Evolutionary conservation across 1,284 basidiomycete species (phyloP).

Genomic region (Cryptococcus sp.): DNA sequence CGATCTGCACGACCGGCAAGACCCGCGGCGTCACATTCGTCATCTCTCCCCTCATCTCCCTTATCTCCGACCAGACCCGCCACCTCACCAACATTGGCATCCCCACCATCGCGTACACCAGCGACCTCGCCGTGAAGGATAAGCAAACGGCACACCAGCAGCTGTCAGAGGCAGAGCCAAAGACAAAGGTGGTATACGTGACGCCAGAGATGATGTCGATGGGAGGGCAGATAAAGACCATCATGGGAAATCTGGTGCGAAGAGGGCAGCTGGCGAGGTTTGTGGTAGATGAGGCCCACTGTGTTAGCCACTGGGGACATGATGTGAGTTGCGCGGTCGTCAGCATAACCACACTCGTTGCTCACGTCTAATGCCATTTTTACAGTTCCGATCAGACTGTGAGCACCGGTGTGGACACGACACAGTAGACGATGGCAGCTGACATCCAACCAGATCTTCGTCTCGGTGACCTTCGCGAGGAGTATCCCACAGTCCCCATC

Average conservation of each 20-base stretch:
- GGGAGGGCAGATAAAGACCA: constrained; percentile 58
- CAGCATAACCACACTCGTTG: not conserved
- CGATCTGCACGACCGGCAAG: constrained; percentile 68
- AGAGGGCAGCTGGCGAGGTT: constrained; percentile 72
- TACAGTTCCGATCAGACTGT: constrained; percentile 49
- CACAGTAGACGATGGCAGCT: constrained; percentile 2
- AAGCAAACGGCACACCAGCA: constrained; percentile 52
- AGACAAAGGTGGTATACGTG: constrained; percentile 72
- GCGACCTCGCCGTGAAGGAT: constrained; percentile 55
- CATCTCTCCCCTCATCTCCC: constrained; percentile 80
- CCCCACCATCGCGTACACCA: constrained; percentile 68
- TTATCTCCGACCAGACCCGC: constrained; percentile 87
- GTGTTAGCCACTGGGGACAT: constrained; percentile 61
- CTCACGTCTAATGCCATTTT: not conserved
- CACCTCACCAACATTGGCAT: constrained; percentile 65
- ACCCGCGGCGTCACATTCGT: constrained; percentile 85
- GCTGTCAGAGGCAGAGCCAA: constrained; percentile 50
- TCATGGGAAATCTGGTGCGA: constrained; percentile 61
- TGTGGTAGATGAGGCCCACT: constrained; percentile 95
- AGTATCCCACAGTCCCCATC: constrained; percentile 77
- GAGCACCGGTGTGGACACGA: constrained; percentile 4
- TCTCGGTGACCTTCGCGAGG: constrained; percentile 65
- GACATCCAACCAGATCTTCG: constrained; percentile 52
- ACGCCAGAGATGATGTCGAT: constrained; percentile 85
- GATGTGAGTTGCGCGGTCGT: constrained; percentile 36